These are phyloP conservation scores for Crepidotus variabilis DNA, from an alignment of 768 basidiomycete species.

Conservation along the genomic window DNA sequence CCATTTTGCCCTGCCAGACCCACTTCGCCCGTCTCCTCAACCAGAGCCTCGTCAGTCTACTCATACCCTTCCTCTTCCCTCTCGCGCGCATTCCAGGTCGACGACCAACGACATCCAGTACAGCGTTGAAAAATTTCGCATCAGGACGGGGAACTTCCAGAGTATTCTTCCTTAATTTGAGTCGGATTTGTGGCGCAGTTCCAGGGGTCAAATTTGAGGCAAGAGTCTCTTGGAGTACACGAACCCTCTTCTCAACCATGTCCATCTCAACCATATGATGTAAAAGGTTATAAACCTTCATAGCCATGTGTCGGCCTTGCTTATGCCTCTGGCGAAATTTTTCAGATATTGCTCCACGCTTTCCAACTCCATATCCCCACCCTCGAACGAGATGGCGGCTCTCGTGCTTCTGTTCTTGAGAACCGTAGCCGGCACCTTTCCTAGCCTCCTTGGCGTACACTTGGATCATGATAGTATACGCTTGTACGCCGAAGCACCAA, in stretches of 20 bases:
- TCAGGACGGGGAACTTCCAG: slow-evolving; percentile 45
- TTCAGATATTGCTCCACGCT: not conserved
- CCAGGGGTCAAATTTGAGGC: slow-evolving; percentile 6
- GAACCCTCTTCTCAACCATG: not conserved
- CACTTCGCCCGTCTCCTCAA: not conserved
- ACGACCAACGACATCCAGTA: slow-evolving; percentile 40
- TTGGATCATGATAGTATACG: slow-evolving; percentile 72
- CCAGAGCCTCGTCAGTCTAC: not conserved
- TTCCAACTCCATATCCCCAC: too few species aligned
- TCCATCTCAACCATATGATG: not conserved
- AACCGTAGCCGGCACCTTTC: not conserved
- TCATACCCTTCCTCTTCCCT: not conserved
- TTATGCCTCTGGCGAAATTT: not conserved
- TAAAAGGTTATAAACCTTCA: not conserved
- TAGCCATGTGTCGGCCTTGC: slow-evolving; percentile 3
- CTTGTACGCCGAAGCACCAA: slow-evolving; percentile 64
- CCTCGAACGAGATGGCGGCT: too few species aligned
- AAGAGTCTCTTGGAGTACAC: not conserved
- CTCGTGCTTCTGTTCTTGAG: too few species aligned
- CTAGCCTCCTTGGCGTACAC: slow-evolving; percentile 49
- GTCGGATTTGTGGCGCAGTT: slow-evolving; percentile 6
- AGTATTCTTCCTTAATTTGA: slow-evolving; percentile 8
- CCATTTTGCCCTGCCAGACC: not conserved
- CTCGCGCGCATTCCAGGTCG: slow-evolving; percentile 2
- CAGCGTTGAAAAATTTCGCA: slow-evolving; percentile 65